Percentiles rank a stretch among this genome's conserved stretches.
Evolutionary conservation across 805 yeast species (phyloP).

Genomic region (Cyberlindnera mycetangii): DNA sequence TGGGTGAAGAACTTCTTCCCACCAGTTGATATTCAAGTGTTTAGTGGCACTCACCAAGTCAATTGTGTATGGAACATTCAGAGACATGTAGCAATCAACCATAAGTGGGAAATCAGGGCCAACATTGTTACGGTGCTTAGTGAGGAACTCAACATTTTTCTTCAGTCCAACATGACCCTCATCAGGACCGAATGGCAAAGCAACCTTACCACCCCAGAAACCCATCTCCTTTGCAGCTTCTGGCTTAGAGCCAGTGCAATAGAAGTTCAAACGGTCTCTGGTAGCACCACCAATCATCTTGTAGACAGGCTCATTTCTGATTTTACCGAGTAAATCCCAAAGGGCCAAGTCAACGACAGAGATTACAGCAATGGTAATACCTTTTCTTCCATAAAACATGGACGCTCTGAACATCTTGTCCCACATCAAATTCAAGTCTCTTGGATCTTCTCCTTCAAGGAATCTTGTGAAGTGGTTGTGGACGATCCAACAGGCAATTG

Average conservation of each 20-base stretch:
- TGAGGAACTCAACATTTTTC: slow-evolving; percentile 44
- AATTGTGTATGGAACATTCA: slow-evolving; percentile 46
- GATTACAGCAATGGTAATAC: slow-evolving; percentile 45
- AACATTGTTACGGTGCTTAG: slow-evolving; percentile 41
- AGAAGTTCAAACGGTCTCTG: slow-evolving; percentile 42
- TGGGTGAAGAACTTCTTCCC: slow-evolving; percentile 50
- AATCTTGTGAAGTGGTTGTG: slow-evolving; percentile 45
- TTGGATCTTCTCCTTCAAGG: slow-evolving; percentile 44
- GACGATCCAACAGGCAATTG: slow-evolving; percentile 46
- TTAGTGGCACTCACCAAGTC: slow-evolving; percentile 42
- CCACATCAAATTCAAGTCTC: slow-evolving; percentile 44
- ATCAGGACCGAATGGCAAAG: slow-evolving; percentile 48
- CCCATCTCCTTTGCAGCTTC: slow-evolving; percentile 48
- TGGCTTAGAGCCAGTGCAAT: slow-evolving; percentile 49
- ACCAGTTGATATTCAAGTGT: slow-evolving; percentile 49
- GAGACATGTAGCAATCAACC: slow-evolving; percentile 53
- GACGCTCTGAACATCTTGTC: slow-evolving; percentile 48
- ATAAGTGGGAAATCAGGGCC: slow-evolving; percentile 52
- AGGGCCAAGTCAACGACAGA: slow-evolving; percentile 46
- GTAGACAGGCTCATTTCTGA: slow-evolving; percentile 49
- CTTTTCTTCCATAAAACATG: slow-evolving; percentile 51
- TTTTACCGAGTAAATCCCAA: slow-evolving; percentile 49
- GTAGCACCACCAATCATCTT: slow-evolving; percentile 51
- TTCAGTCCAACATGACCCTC: slow-evolving; percentile 46
- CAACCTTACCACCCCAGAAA: slow-evolving; percentile 53